Conservation (phyloP, 2,329 filamentous ascomycete species). For the Fusarium torulosum region DNA sequence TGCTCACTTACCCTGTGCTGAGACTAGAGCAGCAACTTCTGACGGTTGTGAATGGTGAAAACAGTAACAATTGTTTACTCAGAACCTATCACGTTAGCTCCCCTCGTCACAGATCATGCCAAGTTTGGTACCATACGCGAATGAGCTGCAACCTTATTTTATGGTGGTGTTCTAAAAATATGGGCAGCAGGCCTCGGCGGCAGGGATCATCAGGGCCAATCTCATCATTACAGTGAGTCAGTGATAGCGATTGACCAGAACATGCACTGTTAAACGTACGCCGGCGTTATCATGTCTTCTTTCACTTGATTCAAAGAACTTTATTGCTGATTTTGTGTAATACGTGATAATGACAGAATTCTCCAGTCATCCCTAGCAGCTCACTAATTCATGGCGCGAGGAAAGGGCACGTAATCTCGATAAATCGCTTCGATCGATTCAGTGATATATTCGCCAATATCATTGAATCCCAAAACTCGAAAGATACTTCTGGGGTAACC, state of each 20-base stretch:
- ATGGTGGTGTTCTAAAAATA: slow-evolving; percentile 20
- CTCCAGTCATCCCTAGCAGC: no score
- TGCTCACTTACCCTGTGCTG: slow-evolving; percentile 1
- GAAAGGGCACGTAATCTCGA: no score
- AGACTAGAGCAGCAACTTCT: background rate
- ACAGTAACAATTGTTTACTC: background rate
- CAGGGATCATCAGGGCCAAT: slow-evolving; percentile 19
- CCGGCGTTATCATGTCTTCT: no score
- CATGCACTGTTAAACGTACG: background rate
- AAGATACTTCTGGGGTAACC: no score
- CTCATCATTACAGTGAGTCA: background rate
- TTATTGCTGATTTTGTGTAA: no score
- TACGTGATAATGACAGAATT: no score
- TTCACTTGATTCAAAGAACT: no score
- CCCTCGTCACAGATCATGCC: slow-evolving; percentile 6
- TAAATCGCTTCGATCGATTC: no score
- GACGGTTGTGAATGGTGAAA: background rate
- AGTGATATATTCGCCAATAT: no score
- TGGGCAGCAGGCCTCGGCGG: background rate
- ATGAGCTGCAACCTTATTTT: slow-evolving; percentile 28
- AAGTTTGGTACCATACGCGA: slow-evolving; percentile 6
- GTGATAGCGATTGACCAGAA: background rate
- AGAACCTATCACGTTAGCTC: slow-evolving; percentile 4
- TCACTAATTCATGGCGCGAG: no score
- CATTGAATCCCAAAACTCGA: no score